These are phyloP conservation scores for Pseudogymnoascus sp. DNA, from an alignment of 2,329 filamentous ascomycete genomes.

Conservation along the genomic window DNA sequence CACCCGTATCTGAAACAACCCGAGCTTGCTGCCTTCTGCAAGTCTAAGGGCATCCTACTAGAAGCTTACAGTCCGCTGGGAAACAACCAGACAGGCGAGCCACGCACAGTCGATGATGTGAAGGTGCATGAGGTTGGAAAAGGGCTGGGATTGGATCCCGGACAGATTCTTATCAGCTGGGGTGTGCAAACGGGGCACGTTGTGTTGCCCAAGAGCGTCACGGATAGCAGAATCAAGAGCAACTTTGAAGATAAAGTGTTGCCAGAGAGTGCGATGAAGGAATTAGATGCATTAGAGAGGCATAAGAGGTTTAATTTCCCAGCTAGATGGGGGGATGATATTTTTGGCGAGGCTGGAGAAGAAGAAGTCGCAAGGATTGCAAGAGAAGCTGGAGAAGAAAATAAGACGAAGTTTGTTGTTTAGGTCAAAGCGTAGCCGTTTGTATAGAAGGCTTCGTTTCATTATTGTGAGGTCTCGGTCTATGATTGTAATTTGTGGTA, in stretches of 20 bases:
- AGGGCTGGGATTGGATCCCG: slow-evolving; percentile 45
- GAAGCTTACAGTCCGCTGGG: slow-evolving; percentile 44
- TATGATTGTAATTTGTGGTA: not conserved
- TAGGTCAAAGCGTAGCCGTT: slow-evolving; percentile 10
- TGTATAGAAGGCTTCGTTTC: not conserved
- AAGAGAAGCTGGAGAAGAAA: slow-evolving; percentile 28
- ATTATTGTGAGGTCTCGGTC: not conserved
- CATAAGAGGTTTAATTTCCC: slow-evolving; percentile 37
- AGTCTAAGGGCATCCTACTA: slow-evolving; percentile 34
- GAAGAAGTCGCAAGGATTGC: slow-evolving; percentile 29
- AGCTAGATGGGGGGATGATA: slow-evolving; percentile 35
- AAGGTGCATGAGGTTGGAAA: slow-evolving; percentile 49
- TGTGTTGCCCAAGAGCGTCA: slow-evolving; percentile 56
- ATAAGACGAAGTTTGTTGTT: slow-evolving; percentile 29
- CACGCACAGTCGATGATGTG: slow-evolving; percentile 43
- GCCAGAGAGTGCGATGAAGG: slow-evolving; percentile 29
- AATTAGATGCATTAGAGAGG: slow-evolving; percentile 32
- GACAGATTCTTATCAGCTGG: slow-evolving; percentile 52
- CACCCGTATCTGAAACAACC: slow-evolving; percentile 44
- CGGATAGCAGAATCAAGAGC: slow-evolving; percentile 46
- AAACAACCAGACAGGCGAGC: slow-evolving; percentile 44
- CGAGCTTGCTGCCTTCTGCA: slow-evolving; percentile 37
- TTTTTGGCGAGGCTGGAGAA: slow-evolving; percentile 36
- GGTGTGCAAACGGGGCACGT: slow-evolving; percentile 48
- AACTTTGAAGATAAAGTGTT: slow-evolving; percentile 49